Percentiles rank a stretch among this genome's conserved stretches.
phyloP scores from a whole-genome alignment of 306 rosid species.

The Acmispon strigosus region DNA sequence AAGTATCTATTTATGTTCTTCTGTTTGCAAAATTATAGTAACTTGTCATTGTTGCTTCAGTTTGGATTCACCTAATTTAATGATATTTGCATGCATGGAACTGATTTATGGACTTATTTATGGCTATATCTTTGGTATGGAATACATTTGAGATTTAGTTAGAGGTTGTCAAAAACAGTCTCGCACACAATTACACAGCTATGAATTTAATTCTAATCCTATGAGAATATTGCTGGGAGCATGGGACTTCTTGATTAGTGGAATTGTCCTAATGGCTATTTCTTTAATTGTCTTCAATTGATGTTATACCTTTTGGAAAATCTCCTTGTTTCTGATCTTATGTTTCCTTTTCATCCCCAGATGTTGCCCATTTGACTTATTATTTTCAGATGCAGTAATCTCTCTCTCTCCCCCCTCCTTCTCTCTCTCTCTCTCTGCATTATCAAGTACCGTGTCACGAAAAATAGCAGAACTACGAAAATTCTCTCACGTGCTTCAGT shows the following conservation, averaged over 20 bases:
- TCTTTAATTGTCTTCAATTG: background rate
- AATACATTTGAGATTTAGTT: background rate
- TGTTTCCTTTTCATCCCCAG: background rate
- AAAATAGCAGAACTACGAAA: background rate
- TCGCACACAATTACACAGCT: background rate
- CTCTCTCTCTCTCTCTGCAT: background rate
- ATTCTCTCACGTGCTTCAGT: background rate
- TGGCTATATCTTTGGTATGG: background rate
- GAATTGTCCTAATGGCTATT: background rate
- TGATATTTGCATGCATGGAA: constrained; percentile 4
- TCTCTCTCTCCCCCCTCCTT: background rate
- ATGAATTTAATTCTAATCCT: background rate
- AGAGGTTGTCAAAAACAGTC: background rate
- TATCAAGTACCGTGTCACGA: background rate
- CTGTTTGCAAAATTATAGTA: background rate
- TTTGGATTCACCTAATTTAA: background rate
- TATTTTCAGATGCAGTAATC: background rate
- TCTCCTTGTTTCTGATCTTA: background rate
- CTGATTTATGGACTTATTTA: background rate
- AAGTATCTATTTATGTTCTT: constrained; percentile 1
- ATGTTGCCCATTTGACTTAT: background rate
- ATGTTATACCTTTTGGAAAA: background rate
- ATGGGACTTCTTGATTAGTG: background rate
- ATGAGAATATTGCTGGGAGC: background rate
- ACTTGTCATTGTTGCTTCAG: background rate